These are phyloP conservation scores for Ceratocystis variospora DNA, from an alignment of 2,329 filamentous ascomycete genomes.

Conservation along the genomic window DNA sequence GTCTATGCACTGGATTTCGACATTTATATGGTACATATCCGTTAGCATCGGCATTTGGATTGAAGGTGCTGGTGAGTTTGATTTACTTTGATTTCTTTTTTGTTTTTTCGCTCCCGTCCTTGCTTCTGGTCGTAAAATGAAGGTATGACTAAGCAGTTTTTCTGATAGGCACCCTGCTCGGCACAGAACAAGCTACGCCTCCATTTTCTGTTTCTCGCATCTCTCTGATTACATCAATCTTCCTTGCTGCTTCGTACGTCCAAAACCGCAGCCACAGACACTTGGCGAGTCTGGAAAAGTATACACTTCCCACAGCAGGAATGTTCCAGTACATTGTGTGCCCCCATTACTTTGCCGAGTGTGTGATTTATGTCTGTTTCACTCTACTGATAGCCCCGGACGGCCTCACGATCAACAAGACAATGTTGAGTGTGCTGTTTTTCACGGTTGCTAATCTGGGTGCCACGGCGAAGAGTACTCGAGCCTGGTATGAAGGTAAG, in stretches of 20 bases:
- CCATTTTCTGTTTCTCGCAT: constrained; percentile 10
- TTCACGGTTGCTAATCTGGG: constrained; percentile 73
- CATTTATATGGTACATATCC: constrained; percentile 60
- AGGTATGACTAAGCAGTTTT: neutral
- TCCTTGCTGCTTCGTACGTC: constrained; percentile 53
- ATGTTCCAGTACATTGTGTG: constrained; percentile 62
- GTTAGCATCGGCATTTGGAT: constrained; percentile 71
- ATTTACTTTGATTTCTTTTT: too few relatives aligned
- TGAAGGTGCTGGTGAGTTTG: constrained; percentile 54
- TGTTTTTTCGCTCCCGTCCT: neutral
- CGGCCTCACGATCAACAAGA: constrained; percentile 54
- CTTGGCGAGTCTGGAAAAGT: constrained; percentile 60
- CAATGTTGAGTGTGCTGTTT: constrained; percentile 51
- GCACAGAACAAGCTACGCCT: neutral
- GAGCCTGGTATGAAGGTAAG: constrained; percentile 61
- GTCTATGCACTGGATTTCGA: constrained; percentile 69
- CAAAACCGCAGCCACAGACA: constrained; percentile 65
- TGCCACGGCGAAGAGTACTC: constrained; percentile 64
- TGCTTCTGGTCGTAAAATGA: neutral
- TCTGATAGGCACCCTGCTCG: neutral
- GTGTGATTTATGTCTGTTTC: constrained; percentile 67
- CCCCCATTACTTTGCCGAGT: constrained; percentile 87
- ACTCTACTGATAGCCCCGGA: constrained; percentile 58
- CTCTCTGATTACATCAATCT: constrained; percentile 43
- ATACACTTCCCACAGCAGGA: constrained; percentile 62